Conservation (phyloP, 352 stramenopile species). For the Globisporangium acanthophoron region DNA sequence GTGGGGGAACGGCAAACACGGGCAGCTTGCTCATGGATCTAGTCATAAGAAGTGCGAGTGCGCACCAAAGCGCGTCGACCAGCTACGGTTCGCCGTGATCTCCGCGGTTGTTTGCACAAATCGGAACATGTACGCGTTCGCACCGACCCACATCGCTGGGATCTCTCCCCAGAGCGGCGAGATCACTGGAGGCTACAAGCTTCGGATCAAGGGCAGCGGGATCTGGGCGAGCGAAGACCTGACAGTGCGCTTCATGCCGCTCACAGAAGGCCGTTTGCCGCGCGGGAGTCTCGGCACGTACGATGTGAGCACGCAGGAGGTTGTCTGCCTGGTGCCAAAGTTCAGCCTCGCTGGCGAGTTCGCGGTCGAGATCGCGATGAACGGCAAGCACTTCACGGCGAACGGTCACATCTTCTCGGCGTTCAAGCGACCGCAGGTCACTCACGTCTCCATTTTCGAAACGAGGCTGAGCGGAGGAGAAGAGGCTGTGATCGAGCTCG, state of each 20-base stretch:
- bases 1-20: constrained; percentile 49
- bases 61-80: constrained; percentile 28
- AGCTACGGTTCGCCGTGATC: constrained; percentile 29
- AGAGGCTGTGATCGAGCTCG: constrained; percentile 25
- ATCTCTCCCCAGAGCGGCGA: constrained; percentile 51
- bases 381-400: constrained; percentile 72
- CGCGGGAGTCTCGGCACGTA: constrained; percentile 45
- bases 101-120: constrained; percentile 41
- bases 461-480: constrained; percentile 27
- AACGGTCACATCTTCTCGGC: constrained; percentile 53
- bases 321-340: constrained; percentile 61
- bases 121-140: constrained; percentile 55
- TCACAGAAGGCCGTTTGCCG: constrained; percentile 47
- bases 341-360: constrained; percentile 62
- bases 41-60: constrained; percentile 18
- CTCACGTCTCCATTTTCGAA: constrained; percentile 37
- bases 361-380: constrained; percentile 69
- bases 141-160: constrained; percentile 39
- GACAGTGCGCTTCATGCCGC: constrained; percentile 66
- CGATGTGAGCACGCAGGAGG: constrained; percentile 24
- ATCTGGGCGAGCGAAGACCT: constrained; percentile 79
- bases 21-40: constrained; percentile 39
- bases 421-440: constrained; percentile 37
- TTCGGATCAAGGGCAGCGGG: constrained; percentile 58
- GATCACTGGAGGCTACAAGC: constrained; percentile 43